Conservation (phyloP, 1,284 basidiomycete species). For the Ustilago trichophora region DNA sequence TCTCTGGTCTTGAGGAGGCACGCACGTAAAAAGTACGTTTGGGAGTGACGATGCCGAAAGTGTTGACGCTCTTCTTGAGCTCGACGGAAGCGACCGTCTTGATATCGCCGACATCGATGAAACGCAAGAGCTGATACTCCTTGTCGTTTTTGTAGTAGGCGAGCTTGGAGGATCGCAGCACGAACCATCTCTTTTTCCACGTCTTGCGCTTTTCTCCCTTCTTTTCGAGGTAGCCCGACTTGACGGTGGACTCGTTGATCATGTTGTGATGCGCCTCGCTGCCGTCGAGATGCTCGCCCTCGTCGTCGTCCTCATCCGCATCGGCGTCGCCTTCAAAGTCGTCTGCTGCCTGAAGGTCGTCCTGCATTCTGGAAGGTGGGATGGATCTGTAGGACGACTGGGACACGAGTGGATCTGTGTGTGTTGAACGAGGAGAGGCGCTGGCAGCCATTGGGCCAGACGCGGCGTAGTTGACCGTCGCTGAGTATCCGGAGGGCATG, state of each 20-base stretch:
- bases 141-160: constrained; percentile 94
- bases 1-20: constrained; percentile 77
- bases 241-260: constrained; percentile 78
- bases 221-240: constrained; percentile 91
- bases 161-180: constrained; percentile 86
- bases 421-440: not conserved
- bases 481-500: constrained; percentile 1
- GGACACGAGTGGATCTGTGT: not conserved
- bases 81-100: constrained; percentile 88
- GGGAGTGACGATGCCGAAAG: constrained; percentile 91
- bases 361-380: constrained; percentile 5
- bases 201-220: constrained; percentile 97
- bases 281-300: constrained; percentile 77
- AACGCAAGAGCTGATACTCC: constrained; percentile 77
- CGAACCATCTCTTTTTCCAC: constrained; percentile 99
- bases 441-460: constrained; percentile 7
- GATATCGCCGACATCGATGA: constrained; percentile 87
- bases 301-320: constrained; percentile 76
- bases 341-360: constrained; percentile 21
- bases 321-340: constrained; percentile 45
- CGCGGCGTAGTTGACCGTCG: not conserved
- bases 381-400: not conserved
- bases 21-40: constrained; percentile 92
- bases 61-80: constrained; percentile 87
- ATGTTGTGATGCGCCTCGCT: constrained; percentile 61